Evolutionary conservation across 75 land plant genomes (phyloP).

Genomic region (Isoetes taiwanensis): DNA sequence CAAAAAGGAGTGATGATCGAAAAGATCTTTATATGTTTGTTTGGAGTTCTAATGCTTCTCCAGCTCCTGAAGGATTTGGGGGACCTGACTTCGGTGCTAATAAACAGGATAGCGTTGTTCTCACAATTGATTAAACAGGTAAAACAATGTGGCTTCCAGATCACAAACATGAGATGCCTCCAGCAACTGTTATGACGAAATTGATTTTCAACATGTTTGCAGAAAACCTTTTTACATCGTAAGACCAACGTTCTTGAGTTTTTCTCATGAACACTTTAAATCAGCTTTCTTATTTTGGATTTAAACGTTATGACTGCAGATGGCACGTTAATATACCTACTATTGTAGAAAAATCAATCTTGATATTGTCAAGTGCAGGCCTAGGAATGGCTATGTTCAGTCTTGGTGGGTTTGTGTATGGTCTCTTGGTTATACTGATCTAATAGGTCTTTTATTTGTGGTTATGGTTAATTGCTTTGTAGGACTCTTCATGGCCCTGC

Average conservation of each 20-base stretch:
- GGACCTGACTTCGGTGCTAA: constrained; percentile 18
- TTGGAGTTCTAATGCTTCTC: constrained; percentile 95
- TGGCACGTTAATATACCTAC: constrained; percentile 77
- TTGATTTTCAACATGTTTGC: constrained; percentile 36
- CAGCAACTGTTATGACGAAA: constrained; percentile 60
- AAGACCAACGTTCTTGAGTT: constrained; percentile 68
- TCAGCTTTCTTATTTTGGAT: too few relatives aligned
- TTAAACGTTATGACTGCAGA: too few relatives aligned
- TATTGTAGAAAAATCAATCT: constrained; percentile 54
- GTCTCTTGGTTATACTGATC: too few relatives aligned
- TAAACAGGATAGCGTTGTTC: too few relatives aligned
- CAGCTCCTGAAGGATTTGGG: constrained; percentile 81
- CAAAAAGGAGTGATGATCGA: too few relatives aligned
- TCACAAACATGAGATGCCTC: constrained; percentile 84
- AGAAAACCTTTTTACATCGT: constrained; percentile 57
- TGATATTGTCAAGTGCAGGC: constrained; percentile 77
- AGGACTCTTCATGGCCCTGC: constrained; percentile 86
- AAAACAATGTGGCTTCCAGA: too few relatives aligned
- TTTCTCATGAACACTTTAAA: constrained; percentile 53
- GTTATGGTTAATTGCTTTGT: constrained; percentile 9
- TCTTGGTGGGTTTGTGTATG: too few relatives aligned
- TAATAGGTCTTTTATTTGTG: too few relatives aligned
- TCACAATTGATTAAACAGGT: too few relatives aligned
- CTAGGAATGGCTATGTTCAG: constrained; percentile 99
- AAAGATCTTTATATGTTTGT: constrained; percentile 99